Percentiles rank a stretch among this genome's conserved stretches.
Evolutionary conservation across 2,329 filamentous ascomycete species (phyloP).

Genomic region (Claviceps purpurea): DNA sequence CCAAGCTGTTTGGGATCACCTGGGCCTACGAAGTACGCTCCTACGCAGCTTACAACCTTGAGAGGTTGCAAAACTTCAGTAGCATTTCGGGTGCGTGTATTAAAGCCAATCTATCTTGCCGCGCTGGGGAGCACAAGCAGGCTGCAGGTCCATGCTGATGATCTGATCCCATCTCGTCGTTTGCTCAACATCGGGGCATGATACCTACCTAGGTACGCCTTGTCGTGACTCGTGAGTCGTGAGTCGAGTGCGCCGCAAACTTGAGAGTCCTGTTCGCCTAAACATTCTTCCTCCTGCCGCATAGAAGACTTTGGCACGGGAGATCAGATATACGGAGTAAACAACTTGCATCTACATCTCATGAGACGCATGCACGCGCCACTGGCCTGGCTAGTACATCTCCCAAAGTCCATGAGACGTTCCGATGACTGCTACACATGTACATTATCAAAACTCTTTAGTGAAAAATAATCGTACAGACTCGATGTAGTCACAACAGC

Average conservation of each 20-base stretch:
- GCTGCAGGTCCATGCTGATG: not conserved
- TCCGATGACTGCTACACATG: not conserved
- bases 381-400: not conserved
- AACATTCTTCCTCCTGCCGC: not conserved
- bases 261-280: not conserved
- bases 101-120: not conserved
- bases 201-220: not conserved
- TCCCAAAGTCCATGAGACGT: not conserved
- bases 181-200: not conserved
- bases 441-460: not conserved
- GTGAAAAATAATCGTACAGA: constrained; percentile 20
- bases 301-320: too few species aligned
- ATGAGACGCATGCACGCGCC: not conserved
- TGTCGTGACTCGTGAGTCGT: not conserved
- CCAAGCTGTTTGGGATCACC: too few species aligned
- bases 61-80: too few species aligned
- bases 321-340: not conserved
- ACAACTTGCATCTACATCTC: not conserved
- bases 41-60: too few species aligned
- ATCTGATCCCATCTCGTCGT: not conserved
- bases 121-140: not conserved
- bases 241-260: not conserved
- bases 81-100: too few species aligned
- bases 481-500: not conserved
- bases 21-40: too few species aligned